Evolutionary conservation across 768 basidiomycete genomes (phyloP).

Genomic region (Naganishia randhawae): DNA sequence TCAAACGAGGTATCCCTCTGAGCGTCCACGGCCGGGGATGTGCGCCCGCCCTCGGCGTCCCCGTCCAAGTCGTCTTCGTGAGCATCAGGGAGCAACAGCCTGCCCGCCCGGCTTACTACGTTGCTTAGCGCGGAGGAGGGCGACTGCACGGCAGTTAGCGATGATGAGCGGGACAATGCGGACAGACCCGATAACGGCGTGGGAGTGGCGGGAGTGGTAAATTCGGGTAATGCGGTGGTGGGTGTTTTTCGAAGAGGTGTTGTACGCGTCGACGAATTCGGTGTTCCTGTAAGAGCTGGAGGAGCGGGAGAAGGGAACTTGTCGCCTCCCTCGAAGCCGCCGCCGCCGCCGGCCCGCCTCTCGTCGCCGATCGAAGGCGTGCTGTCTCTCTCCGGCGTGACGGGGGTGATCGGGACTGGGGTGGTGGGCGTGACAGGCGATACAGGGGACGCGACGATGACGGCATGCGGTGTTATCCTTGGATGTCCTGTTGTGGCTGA

Average conservation of each 20-base stretch:
- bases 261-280: too few species aligned
- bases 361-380: neutral
- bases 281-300: too few species aligned
- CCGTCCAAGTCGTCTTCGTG: neutral
- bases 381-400: too few species aligned
- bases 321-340: too few species aligned
- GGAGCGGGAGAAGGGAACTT: too few species aligned
- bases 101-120: neutral
- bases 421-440: slow-evolving; percentile 3
- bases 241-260: neutral
- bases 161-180: neutral
- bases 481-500: neutral
- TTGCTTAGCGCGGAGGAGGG: slow-evolving; percentile 1
- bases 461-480: neutral
- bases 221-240: too few species aligned
- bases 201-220: too few species aligned
- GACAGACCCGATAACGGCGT: neutral
- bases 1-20: neutral
- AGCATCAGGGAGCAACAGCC: neutral
- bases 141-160: neutral
- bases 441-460: neutral
- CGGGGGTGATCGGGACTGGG: neutral
- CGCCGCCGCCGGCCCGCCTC: neutral
- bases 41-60: neutral
- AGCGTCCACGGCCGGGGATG: neutral